Base-by-base conservation (phyloP, 495 filamentous ascomycete species). In the Neurospora sp. region DNA sequence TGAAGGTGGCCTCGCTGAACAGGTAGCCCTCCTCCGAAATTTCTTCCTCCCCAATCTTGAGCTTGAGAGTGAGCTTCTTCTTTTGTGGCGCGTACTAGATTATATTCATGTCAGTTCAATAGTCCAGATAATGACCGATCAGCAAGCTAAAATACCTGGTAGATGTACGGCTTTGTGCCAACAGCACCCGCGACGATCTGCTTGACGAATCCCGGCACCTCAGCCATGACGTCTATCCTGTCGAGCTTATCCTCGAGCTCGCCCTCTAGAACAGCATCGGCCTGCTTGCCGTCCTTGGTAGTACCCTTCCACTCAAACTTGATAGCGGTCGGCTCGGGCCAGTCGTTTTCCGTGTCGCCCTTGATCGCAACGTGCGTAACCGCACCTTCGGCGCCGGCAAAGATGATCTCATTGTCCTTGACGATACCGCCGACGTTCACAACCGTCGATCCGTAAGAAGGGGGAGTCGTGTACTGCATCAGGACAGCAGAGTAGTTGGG, bases 391-490 rank as follows among this genome's bases (percentile, higher is more conserved):
- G 86, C 81, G 24, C 93, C 92, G 36, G 91, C 95, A 39, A 86
- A 89, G 70, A 99, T 81, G 66, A 98, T 89, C 81, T 93, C 89
- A 11, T 88, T 92, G 71, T 97, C 92, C 75, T 90, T 94, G 69
- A 89, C 88, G 69, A 99, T 87, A 71, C 90, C 93, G 70, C 93
- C 92, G 36, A 98, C 92, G 73, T 88, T 93, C 69, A 99, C 94
- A 34, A 86, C 84, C n/a, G 94, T 96, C 37, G 90, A 90, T 39
- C 94, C 96, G 77, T 99, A 99, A 6, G 94, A 97, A 9, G 92
- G 90, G n/a, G 96, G 96, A 1, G 96, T 99, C 31, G 90, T 97
- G 82, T 87, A 99, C 81, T 98, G 92, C 96, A 99, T 99, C 88
- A 98, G 88, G 72, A 96, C 80, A 36, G 94, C 95, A 17, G 94